A percentile compares a stretch with the other conserved stretches of the same genome.
Conservation (phyloP, 352 stramenopile species). For the Blastocystis sp. region DNA sequence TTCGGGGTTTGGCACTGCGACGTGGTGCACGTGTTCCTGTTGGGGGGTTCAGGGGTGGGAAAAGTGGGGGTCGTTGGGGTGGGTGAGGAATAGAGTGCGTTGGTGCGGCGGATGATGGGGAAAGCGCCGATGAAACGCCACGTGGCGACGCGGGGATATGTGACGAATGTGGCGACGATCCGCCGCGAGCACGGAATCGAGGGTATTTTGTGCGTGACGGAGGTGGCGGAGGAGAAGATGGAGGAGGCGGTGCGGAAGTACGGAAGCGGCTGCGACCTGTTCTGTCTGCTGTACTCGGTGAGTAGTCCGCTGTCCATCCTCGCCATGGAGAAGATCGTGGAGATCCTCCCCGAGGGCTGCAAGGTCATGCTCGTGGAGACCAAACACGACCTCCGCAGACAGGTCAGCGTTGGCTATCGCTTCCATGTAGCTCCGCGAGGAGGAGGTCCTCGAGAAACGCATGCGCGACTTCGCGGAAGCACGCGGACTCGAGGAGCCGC, state of each 20-base stretch:
- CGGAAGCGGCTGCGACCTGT: not conserved
- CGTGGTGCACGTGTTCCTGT: conserved; percentile 10
- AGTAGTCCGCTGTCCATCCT: not conserved
- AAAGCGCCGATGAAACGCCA: not conserved
- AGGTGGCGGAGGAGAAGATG: not conserved
- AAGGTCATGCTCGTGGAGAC: conserved; percentile 20
- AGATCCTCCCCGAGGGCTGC: not conserved
- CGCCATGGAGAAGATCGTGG: not conserved
- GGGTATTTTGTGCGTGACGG: not conserved
- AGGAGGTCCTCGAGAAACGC: not conserved
- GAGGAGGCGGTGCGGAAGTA: not conserved
- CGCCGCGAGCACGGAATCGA: not conserved
- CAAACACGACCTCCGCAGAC: not conserved
- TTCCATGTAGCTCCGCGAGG: not conserved
- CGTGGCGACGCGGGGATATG: not conserved
- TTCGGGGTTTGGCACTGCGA: not conserved
- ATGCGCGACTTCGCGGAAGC: not conserved
- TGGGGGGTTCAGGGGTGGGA: not conserved
- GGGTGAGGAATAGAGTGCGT: not conserved
- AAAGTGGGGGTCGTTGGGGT: not conserved
- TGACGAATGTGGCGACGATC: not conserved
- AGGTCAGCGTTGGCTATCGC: not conserved
- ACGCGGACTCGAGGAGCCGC: not conserved
- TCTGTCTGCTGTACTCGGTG: not conserved
- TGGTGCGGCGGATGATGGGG: not conserved